A percentile compares a stretch with the other conserved stretches of the same genome.
phyloP scores from a whole-genome alignment of 768 basidiomycete genomes.

The Leucocoprinus birnbaumii region DNA sequence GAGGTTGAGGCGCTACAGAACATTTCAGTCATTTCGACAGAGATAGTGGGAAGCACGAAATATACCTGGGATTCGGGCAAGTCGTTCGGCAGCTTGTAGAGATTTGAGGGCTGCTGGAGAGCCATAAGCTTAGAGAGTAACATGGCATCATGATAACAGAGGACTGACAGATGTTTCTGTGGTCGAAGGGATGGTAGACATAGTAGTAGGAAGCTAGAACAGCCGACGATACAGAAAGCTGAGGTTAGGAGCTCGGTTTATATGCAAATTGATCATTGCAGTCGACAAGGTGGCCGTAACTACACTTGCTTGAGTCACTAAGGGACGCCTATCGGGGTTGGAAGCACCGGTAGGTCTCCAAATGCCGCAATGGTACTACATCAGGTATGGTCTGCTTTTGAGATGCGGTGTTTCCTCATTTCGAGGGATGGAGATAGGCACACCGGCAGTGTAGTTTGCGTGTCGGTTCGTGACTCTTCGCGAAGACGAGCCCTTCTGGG shows the following conservation, averaged over 20 bases:
- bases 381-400: background rate
- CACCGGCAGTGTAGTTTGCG: too few relatives aligned
- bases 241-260: background rate
- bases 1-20: background rate
- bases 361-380: background rate
- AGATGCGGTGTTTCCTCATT: background rate
- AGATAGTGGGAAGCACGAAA: too few relatives aligned
- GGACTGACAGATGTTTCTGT: too few relatives aligned
- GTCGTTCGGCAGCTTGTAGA: background rate
- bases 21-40: background rate
- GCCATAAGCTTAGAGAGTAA: too few relatives aligned
- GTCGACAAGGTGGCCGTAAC: background rate
- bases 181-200: background rate
- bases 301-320: background rate
- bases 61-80: background rate
- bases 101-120: background rate
- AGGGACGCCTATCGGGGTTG: background rate
- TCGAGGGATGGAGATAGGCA: too few relatives aligned
- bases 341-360: background rate
- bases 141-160: too few relatives aligned
- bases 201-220: too few relatives aligned
- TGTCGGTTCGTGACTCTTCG: too few relatives aligned
- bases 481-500: too few relatives aligned
- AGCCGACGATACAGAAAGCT: too few relatives aligned
- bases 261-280: background rate